Conservation (phyloP, 2,329 filamentous ascomycete genomes). For the Cladosporium sp. region DNA sequence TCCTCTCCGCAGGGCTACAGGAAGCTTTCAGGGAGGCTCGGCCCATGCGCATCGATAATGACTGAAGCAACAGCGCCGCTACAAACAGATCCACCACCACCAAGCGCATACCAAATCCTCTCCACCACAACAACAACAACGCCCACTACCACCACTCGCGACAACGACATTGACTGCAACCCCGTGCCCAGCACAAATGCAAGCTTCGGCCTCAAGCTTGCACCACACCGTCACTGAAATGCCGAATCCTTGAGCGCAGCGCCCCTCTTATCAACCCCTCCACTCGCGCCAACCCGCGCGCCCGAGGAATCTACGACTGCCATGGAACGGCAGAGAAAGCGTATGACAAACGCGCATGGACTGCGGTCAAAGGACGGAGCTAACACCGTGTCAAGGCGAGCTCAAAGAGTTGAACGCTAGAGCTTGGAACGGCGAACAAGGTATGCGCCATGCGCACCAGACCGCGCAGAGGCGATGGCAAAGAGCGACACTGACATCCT, state of each 20-base stretch:
- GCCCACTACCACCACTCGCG: neutral
- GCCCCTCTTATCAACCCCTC: slow-evolving; percentile 25
- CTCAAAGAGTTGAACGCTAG: slow-evolving; percentile 83
- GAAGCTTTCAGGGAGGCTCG: too few relatives aligned
- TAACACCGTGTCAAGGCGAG: slow-evolving; percentile 62
- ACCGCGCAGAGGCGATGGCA: slow-evolving; percentile 21
- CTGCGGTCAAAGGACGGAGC: slow-evolving; percentile 10
- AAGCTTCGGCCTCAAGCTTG: slow-evolving; percentile 37
- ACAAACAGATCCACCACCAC: neutral
- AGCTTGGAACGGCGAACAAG: slow-evolving; percentile 86
- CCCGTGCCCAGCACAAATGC: slow-evolving; percentile 32
- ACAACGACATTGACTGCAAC: neutral
- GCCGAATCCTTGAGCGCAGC: slow-evolving; percentile 36
- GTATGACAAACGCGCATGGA: slow-evolving; percentile 33
- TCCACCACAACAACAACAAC: neutral
- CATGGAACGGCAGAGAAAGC: slow-evolving; percentile 54
- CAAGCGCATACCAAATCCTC: neutral
- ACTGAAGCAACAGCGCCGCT: neutral
- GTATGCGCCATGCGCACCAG: slow-evolving; percentile 48
- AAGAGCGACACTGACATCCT: slow-evolving; percentile 20
- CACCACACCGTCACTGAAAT: slow-evolving; percentile 32
- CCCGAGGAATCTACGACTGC: slow-evolving; percentile 31
- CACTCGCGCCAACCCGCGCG: slow-evolving; percentile 29
- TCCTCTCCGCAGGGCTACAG: too few relatives aligned
- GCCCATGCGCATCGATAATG: too few relatives aligned